These are phyloP conservation scores for Endogone sp. DNA, from an alignment of 192 early-diverging fungal species.

Conservation along the genomic window DNA sequence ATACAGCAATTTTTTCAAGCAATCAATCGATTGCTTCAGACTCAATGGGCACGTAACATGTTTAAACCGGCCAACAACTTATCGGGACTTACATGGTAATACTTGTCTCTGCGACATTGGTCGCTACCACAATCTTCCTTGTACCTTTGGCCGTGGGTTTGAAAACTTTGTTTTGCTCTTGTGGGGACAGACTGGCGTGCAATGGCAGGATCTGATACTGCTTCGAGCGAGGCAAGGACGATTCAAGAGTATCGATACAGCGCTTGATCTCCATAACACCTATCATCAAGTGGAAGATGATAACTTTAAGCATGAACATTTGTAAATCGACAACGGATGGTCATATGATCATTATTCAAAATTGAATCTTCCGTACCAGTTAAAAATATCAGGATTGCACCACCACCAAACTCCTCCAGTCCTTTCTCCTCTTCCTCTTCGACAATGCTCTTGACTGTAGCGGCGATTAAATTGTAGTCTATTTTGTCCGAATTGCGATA, in stretches of 20 bases:
- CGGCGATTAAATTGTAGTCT: conserved; percentile 57
- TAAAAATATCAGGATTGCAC: conserved; percentile 67
- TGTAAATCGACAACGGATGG: too few species aligned
- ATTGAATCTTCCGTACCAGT: too few species aligned
- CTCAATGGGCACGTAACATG: too few species aligned
- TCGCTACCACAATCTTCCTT: conserved; percentile 71
- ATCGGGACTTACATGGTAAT: conserved; percentile 66
- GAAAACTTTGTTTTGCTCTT: conserved; percentile 70
- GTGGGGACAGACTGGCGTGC: conserved; percentile 64
- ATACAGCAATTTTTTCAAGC: too few species aligned
- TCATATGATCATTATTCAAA: too few species aligned
- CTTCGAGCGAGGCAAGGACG: background rate
- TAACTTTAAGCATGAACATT: too few species aligned
- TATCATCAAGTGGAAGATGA: background rate
- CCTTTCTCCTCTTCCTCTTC: conserved; percentile 33
- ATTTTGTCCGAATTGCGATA: conserved; percentile 49
- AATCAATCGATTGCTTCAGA: too few species aligned
- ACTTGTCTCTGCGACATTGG: conserved; percentile 82
- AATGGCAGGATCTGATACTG: conserved; percentile 36
- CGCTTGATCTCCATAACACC: conserved; percentile 69
- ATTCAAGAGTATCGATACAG: conserved; percentile 54
- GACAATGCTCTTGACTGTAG: conserved; percentile 57
- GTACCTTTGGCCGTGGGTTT: conserved; percentile 35
- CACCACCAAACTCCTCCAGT: conserved; percentile 26
- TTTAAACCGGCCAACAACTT: too few species aligned